phyloP scores from a whole-genome alignment of 176 grass and related monocot genomes.

The Stipa capillata region DNA sequence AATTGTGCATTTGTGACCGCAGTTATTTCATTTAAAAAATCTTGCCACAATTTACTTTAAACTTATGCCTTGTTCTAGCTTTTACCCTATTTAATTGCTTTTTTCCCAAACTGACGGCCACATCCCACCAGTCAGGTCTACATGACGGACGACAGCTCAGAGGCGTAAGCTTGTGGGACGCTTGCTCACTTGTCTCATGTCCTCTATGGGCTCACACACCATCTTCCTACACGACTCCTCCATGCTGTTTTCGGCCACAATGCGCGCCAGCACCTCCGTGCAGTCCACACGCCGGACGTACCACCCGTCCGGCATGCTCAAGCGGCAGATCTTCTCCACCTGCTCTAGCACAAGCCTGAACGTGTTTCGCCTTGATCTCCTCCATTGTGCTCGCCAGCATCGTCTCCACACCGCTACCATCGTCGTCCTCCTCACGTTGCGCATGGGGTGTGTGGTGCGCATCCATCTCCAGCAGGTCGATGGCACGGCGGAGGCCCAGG shows the following conservation, averaged over 20 bases:
- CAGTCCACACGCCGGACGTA: conserved; percentile 40
- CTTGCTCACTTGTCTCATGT: too few relatives aligned
- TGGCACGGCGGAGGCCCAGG: conserved; percentile 37
- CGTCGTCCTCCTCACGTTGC: conserved; percentile 3
- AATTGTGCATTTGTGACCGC: too few relatives aligned
- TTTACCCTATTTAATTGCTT: too few relatives aligned
- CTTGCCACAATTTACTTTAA: too few relatives aligned
- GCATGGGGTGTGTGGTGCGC: conserved; percentile 27
- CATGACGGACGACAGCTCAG: too few relatives aligned
- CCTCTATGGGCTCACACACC: background rate
- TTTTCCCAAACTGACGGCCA: too few relatives aligned
- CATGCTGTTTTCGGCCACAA: background rate
- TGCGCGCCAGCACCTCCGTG: conserved; percentile 23
- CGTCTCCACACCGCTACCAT: background rate
- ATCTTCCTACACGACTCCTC: background rate
- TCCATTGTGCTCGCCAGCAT: conserved; percentile 19
- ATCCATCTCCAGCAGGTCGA: conserved; percentile 58
- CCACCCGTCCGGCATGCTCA: conserved; percentile 36
- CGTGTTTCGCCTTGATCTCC: conserved; percentile 53
- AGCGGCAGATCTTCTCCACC: conserved; percentile 34
- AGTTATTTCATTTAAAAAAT: too few relatives aligned
- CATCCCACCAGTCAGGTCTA: too few relatives aligned
- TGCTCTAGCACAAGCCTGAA: conserved; percentile 31
- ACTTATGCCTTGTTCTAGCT: too few relatives aligned
- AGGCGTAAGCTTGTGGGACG: too few relatives aligned